Evolutionary conservation across 2,329 filamentous ascomycete species (phyloP), one percentile per base, ranked within the genome.

Genomic region (Cytospora piceae): DNA sequence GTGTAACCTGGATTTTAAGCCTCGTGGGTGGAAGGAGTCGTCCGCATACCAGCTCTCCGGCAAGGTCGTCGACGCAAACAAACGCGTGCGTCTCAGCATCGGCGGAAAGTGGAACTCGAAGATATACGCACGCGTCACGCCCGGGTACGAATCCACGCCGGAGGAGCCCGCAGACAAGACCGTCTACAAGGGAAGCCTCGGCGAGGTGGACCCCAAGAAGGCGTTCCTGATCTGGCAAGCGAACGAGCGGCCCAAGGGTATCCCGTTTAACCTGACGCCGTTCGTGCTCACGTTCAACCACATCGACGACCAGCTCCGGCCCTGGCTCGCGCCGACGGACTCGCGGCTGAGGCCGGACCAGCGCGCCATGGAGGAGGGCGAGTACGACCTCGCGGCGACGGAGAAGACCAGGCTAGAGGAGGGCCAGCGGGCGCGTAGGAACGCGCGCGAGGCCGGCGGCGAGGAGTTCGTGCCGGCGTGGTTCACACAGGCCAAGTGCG

Each of bases 21-120:
- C 93, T 17, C 90, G 94, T 67, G 95, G 95, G 22, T 99, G 95
- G 95, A 97, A 95, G 78, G 93, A 93, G 3, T 92, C 90, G 0
- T 96, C 91, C 61, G 94, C 94, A 1, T 97, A 94, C 77, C 90
- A 96, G 72, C 89, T 98, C 42, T 84, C 87, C 0, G 95, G 95
- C 68, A 95, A 94, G 77, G 90, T 97, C 4, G 83, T 94, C 59
- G 94, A 95, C 73, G 82, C 86, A 5, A 82, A 88, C 56, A 93
- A 93, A n/a, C 87, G 88, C 42, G 92, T 95, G 11, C 88, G 91
- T 61, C 94, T 95, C 85, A 94, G 90, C 75, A 87, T 99, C 67
- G 95, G 94, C 51, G 95, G 95, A 1, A 89, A 93, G 42, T 99
- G 95, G 95, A 98, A 98, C 77, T 95, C 96, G 74, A 96, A 94